Conservation (phyloP, 2,329 filamentous ascomycete species). For the Fusarium pseudocircinatum region DNA sequence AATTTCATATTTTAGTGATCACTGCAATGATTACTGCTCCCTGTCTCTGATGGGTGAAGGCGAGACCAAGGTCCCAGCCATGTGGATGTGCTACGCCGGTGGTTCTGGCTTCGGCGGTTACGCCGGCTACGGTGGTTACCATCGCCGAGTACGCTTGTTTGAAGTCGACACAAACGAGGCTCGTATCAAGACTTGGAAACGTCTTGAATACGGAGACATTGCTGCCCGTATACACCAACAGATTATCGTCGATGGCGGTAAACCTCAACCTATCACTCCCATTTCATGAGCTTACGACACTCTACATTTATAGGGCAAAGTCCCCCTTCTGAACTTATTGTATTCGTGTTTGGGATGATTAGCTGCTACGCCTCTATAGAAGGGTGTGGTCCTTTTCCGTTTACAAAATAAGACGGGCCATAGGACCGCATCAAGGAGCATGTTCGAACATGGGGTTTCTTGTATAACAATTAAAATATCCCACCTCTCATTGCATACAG, state of each 20-base stretch:
- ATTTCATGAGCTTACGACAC: constrained; percentile 29
- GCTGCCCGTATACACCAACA: constrained; percentile 68
- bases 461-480: constrained; percentile 33
- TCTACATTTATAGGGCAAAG: background rate
- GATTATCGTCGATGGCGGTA: constrained; percentile 72
- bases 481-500: background rate
- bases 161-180: constrained; percentile 94
- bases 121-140: constrained; percentile 86
- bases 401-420: constrained; percentile 15
- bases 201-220: constrained; percentile 75
- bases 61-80: constrained; percentile 66
- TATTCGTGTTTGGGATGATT: constrained; percentile 19
- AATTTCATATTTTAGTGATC: constrained; percentile 66
- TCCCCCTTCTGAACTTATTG: constrained; percentile 20
- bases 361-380: constrained; percentile 26
- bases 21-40: constrained; percentile 96
- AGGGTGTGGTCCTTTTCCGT: constrained; percentile 3
- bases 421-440: constrained; percentile 18
- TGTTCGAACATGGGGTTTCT: constrained; percentile 4
- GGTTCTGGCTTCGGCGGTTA: constrained; percentile 95
- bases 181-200: constrained; percentile 90
- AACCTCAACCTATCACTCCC: constrained; percentile 40
- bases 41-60: constrained; percentile 60
- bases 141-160: constrained; percentile 86
- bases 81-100: constrained; percentile 99